Base-by-base conservation (phyloP, 106 monocot species). In the Vanilla planifolia region DNA sequence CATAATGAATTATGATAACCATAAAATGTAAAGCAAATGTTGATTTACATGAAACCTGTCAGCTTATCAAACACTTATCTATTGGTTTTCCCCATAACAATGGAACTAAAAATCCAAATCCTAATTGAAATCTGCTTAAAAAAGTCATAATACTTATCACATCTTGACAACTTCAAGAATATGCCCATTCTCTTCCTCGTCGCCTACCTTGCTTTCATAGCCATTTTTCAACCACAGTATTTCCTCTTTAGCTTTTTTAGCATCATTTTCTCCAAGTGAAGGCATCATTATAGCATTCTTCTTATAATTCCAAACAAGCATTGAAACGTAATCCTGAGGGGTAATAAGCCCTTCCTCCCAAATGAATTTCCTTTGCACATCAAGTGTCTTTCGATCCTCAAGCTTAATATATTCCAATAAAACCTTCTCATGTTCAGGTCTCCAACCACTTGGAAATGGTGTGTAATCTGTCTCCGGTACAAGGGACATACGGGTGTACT, bases 291-390 rank as follows among this genome's bases (percentile, higher is more conserved):
- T 60, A 27, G 86, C 73, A 71, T 84, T 96, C 72, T 81, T 96
- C 68, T 91, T 96, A 60, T 96, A 96, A 64, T 83, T 79, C 95
- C 95, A 96, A 51, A 96, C 95, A 72, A 90, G 67, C 76, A 91
- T 79, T 1, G 95, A 96, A 76, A 96, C 63, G 41, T 83, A 78
- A 36, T 96, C 95, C 58, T 96, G 95, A 24, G 95, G 95, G 14
- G 90, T 87, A 53, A 87, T 70, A 63, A 96, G 86, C 3, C 90
- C 95, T 43, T 87, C 57, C 34, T 87, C 83, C 61, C 73, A 78
- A 58, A 96, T 72, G 47, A 58, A 62, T n/a, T 71, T 72, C 43
- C 60, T 53, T 56, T 72, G 67, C 47, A 81, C 90, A 51, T 96
- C 90, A 19, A 96, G 39, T 25, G 73, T 84, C 21, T 59, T 65